These are phyloP conservation scores for Centella asiatica DNA, from an alignment of 129 eudicot species.

Conservation along the genomic window DNA sequence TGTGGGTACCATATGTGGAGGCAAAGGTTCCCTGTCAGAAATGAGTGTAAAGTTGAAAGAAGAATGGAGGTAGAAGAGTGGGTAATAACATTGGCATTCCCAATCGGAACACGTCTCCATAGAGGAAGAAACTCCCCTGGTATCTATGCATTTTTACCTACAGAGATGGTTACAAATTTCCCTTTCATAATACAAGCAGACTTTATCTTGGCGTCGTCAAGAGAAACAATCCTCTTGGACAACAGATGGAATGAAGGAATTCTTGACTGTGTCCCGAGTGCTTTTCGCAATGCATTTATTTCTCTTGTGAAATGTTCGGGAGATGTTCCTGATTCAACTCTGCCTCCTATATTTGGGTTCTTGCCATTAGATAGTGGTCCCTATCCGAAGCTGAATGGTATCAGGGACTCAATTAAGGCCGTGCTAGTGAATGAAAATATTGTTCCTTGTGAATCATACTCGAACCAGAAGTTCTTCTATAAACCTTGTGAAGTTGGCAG, in stretches of 20 bases:
- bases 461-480: conserved; percentile 29
- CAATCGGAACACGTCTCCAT: conserved; percentile 35
- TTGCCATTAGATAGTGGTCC: conserved; percentile 30
- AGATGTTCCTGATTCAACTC: conserved; percentile 31
- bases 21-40: conserved; percentile 47
- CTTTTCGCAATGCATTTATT: conserved; percentile 42
- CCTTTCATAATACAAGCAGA: conserved; percentile 67
- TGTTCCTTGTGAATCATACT: conserved; percentile 42
- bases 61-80: conserved; percentile 54
- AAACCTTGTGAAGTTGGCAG: conserved; percentile 43
- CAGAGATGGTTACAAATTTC: conserved; percentile 49
- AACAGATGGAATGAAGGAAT: conserved; percentile 51
- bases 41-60: conserved; percentile 28
- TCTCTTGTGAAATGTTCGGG: conserved; percentile 26
- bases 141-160: conserved; percentile 49
- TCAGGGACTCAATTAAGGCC: conserved; percentile 30
- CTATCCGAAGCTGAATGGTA: conserved; percentile 21
- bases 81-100: conserved; percentile 51
- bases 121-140: conserved; percentile 41
- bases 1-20: conserved; percentile 60
- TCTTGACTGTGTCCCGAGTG: conserved; percentile 33
- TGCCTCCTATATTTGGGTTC: conserved; percentile 33
- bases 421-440: conserved; percentile 30
- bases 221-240: conserved; percentile 50
- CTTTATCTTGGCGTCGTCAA: conserved; percentile 47